These are phyloP conservation scores for Beauveria brongniartii DNA, from an alignment of 2,329 filamentous ascomycete species.

Conservation along the genomic window DNA sequence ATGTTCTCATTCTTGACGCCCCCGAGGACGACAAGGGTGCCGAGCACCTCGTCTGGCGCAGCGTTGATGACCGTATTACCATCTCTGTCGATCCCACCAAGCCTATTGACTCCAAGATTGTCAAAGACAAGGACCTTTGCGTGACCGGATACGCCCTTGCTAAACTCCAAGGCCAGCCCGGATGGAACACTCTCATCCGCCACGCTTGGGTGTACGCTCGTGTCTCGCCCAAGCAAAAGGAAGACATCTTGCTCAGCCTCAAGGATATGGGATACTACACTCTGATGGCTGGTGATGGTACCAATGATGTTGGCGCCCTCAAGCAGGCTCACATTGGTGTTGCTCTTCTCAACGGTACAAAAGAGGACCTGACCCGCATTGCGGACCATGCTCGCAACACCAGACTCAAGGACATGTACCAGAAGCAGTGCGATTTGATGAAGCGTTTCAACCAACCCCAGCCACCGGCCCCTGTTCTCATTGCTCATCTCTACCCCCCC, in stretches of 20 bases:
- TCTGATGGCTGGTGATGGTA: slow-evolving; percentile 96
- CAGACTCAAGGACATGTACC: slow-evolving; percentile 97
- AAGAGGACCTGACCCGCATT: slow-evolving; percentile 84
- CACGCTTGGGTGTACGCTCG: slow-evolving; percentile 97
- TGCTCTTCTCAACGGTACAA: slow-evolving; percentile 88
- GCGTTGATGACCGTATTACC: slow-evolving; percentile 80
- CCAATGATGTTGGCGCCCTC: slow-evolving; percentile 93
- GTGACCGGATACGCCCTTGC: slow-evolving; percentile 89
- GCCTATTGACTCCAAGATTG: slow-evolving; percentile 70
- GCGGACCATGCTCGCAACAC: slow-evolving; percentile 88
- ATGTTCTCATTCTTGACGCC: slow-evolving; percentile 88
- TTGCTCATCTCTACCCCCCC: slow-evolving; percentile 90
- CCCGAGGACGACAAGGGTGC: slow-evolving; percentile 81
- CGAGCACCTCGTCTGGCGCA: slow-evolving; percentile 84
- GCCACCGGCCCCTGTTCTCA: slow-evolving; percentile 85
- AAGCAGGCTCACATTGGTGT: slow-evolving; percentile 98
- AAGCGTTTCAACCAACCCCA: slow-evolving; percentile 86
- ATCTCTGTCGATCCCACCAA: slow-evolving; percentile 79
- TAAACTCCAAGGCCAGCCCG: slow-evolving; percentile 76
- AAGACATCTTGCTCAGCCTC: slow-evolving; percentile 92
- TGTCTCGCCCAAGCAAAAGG: slow-evolving; percentile 97
- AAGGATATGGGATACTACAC: slow-evolving; percentile 98
- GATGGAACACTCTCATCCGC: slow-evolving; percentile 69
- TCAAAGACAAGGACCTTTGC: slow-evolving; percentile 84
- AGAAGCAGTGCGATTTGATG: slow-evolving; percentile 92